Evolutionary conservation across 306 rosid genomes (phyloP), one percentile per base, ranked within the genome.

Genomic region (Arachis hypogaea): DNA sequence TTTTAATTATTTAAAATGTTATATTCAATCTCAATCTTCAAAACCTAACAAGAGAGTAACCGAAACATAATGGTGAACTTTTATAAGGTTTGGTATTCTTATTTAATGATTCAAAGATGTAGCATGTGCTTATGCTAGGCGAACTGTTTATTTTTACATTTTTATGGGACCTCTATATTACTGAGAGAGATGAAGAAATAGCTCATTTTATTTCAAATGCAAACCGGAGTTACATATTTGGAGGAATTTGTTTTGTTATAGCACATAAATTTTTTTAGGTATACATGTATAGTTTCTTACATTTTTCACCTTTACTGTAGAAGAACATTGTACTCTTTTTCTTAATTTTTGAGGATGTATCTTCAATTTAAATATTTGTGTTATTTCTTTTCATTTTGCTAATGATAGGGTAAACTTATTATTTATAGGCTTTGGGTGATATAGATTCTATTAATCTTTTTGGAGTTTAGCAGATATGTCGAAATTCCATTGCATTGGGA

Each of bases 391-490:
- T 64, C 58, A 64, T 45, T 71, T 73, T 72, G 66, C 80, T 84
- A 56, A 85, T 59, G 70, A 30, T 61, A 68, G 65, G 73, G 57
- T 77, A 77, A 30, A 33, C 73, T 74, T 52, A 59, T 77, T 78
- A 38, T 73, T 75, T 65, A 78, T 71, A 95, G 99, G 98, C 97
- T 65, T 84, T 95, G 83, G 93, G 89, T 59, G 98, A 86, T 84
- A 92, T 95, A 87, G 88, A 90, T 74, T 77, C 90, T 44, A 87
- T 95, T 78, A 95, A 92, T 82, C 98, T 95, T 78, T 95, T 95
- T 83, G 98, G 99, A 65, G 99, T 95, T 83, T 98, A 95, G 85
- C 99, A 95, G 85, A 88, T 95, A 82, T 92, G 98, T 73, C 93
- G 98, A 72, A 90, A 95, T 82, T 78, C 99, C 63, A 95, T 95